Conservation (phyloP, 129 eudicot genomes). For the Logfia minima region DNA sequence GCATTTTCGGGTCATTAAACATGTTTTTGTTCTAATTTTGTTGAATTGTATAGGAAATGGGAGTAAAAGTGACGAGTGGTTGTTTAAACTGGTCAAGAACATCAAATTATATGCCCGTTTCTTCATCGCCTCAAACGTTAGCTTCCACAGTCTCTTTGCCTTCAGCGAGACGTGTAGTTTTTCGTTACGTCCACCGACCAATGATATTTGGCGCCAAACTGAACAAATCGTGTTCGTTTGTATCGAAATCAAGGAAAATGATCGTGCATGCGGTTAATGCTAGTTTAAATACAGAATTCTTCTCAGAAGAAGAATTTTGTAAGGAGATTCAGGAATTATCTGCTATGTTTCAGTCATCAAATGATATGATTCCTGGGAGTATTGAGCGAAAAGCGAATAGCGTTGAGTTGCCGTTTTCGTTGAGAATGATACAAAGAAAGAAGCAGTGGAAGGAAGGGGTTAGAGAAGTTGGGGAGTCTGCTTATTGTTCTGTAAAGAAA, state of each 20-base stretch:
- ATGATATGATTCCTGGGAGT: slow-evolving; percentile 58
- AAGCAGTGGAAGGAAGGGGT: slow-evolving; percentile 68
- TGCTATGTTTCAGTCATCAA: slow-evolving; percentile 44
- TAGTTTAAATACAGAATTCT: slow-evolving; percentile 52
- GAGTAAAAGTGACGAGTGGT: slow-evolving; percentile 44
- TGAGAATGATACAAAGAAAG: slow-evolving; percentile 77
- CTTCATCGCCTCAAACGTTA: slow-evolving; percentile 61
- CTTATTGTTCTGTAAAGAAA: slow-evolving; percentile 73
- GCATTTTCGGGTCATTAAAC: background rate
- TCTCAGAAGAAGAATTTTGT: slow-evolving; percentile 80
- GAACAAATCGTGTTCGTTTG: slow-evolving; percentile 39
- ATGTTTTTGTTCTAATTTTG: background rate
- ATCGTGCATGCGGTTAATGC: slow-evolving; percentile 44
- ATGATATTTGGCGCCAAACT: slow-evolving; percentile 46
- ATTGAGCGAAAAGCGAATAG: slow-evolving; percentile 82
- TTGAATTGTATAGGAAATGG: slow-evolving; percentile 35
- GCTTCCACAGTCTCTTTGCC: slow-evolving; percentile 61
- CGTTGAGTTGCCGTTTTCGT: slow-evolving; percentile 70
- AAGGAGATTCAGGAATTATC: slow-evolving; percentile 59
- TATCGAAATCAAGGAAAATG: slow-evolving; percentile 26
- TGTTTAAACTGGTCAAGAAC: slow-evolving; percentile 55
- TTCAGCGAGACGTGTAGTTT: slow-evolving; percentile 41
- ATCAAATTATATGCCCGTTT: slow-evolving; percentile 44
- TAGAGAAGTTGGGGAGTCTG: slow-evolving; percentile 70
- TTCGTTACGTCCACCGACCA: slow-evolving; percentile 42